Base-by-base conservation (phyloP, 1,284 basidiomycete genomes). In the Takashimella koratensis region DNA sequence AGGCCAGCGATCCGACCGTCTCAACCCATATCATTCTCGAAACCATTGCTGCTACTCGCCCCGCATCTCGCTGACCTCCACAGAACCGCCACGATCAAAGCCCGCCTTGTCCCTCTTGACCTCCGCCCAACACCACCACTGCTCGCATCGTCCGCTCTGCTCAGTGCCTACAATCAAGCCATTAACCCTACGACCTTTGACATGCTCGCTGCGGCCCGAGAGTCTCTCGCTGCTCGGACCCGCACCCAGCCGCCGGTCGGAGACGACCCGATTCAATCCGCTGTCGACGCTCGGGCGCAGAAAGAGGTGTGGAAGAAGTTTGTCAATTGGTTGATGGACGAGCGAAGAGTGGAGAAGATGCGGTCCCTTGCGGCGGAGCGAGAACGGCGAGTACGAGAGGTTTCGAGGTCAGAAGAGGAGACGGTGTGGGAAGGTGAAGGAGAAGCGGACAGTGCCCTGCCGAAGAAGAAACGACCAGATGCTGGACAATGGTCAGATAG, bases 241-340 rank as follows among this genome's bases (percentile, higher is more conserved):
- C 65, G 72, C 1, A 59, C 65, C 11, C 71, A 71, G 49, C 69
- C 70, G 1, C 67, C 68, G 2, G 68, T 67, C 1, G 58, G 60
- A 8, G 57, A 54, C 5, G 59, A 64, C 8, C 51, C 56, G 5
- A 27, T 24, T 2, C 19, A 27, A 5, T 10, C 51, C n/a, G 49
- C 51, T 8, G 46, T 43, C 23, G 58, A 60, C 20, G 46, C 64
- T 26, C 64, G 66, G 43, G 59, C 49, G 4, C 65, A 71, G 25
- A 74, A 72, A 57, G 70, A 68, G 16, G 49, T 45, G 24, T 74
- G 73, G 73, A 70, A 68, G 43, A 60, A 57, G 48, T 59, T 63
- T n/a, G 68, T 72, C 49, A 71, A 68, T 50, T 74, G 73, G 73
- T 65, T 73, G 21, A 71, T 71, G 71, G 64, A 68, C 47, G 73